A percentile compares a stretch with the other conserved stretches of the same genome.
These are phyloP conservation scores for Skeletonema costatum DNA, from an alignment of 108 stramenopile species.

Conservation along the genomic window DNA sequence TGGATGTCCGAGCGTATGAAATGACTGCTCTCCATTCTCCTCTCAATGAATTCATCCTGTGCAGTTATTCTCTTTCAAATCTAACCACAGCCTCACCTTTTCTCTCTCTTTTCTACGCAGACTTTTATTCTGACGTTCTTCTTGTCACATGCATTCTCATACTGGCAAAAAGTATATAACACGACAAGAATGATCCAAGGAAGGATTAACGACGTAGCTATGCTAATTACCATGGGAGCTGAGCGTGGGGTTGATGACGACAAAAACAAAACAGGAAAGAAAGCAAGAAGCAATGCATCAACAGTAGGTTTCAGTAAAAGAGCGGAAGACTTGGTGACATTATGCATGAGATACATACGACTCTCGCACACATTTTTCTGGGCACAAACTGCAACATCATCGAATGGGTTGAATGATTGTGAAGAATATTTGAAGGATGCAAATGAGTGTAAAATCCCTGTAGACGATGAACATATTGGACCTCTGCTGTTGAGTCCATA, in stretches of 20 bases:
- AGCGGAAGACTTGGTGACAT: slow-evolving; percentile 19
- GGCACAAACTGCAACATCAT: slow-evolving; percentile 45
- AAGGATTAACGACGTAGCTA: slow-evolving; percentile 56
- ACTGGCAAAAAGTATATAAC: slow-evolving; percentile 46
- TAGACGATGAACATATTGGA: slow-evolving; percentile 21
- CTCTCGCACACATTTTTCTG: slow-evolving; percentile 54
- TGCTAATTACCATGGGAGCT: slow-evolving; percentile 39
- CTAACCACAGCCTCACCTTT: not conserved
- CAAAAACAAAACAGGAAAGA: not conserved
- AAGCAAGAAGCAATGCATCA: slow-evolving; percentile 3
- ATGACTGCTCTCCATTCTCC: not conserved
- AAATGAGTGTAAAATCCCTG: not conserved
- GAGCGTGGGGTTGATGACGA: slow-evolving; percentile 5
- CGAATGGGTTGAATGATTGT: not conserved
- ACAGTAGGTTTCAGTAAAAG: slow-evolving; percentile 15
- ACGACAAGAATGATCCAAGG: slow-evolving; percentile 47
- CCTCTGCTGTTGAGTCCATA: slow-evolving; percentile 39
- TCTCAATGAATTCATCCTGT: not conserved
- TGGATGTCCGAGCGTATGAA: not conserved
- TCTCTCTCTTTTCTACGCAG: not conserved
- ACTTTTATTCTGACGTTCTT: slow-evolving; percentile 58
- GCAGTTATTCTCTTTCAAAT: too few relatives aligned
- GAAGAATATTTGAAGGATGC: not conserved
- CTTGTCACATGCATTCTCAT: slow-evolving; percentile 34
- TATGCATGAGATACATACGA: slow-evolving; percentile 38